Evolutionary conservation across 768 basidiomycete genomes (phyloP).

Genomic region (Cystofilobasidium ferigula): DNA sequence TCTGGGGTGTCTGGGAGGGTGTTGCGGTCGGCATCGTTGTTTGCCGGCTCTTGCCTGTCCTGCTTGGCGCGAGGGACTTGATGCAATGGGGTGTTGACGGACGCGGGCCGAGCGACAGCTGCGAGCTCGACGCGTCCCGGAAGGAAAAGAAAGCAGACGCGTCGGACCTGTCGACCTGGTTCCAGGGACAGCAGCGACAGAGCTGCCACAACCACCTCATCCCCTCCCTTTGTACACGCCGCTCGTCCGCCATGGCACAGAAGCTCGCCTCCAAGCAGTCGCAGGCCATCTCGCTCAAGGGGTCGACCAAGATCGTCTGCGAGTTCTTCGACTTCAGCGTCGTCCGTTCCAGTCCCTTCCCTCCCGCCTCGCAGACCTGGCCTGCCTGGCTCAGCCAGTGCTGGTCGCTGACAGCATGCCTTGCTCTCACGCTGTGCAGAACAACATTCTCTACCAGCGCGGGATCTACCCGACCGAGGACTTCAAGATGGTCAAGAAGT

Average conservation of each 20-base stretch:
- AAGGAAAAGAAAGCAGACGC: not conserved
- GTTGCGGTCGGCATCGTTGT: too few species aligned
- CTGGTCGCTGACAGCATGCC: not conserved
- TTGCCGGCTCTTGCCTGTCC: too few species aligned
- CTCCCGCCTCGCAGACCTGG: not conserved
- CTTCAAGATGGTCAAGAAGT: slow-evolving; percentile 97
- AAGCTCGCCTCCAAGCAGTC: slow-evolving; percentile 36
- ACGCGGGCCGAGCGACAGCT: too few species aligned
- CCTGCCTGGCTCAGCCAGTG: slow-evolving; percentile 14
- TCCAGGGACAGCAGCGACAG: too few species aligned
- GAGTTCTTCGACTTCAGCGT: slow-evolving; percentile 99
- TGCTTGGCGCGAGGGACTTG: too few species aligned
- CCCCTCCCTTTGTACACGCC: not conserved
- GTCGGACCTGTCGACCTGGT: slow-evolving; percentile 3
- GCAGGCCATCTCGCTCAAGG: slow-evolving; percentile 75
- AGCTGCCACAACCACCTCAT: too few species aligned
- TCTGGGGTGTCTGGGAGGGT: not conserved
- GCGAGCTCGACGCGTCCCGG: too few species aligned
- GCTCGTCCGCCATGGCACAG: slow-evolving; percentile 31
- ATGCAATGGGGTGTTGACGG: too few species aligned
- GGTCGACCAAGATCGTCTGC: slow-evolving; percentile 81
- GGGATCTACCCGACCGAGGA: slow-evolving; percentile 96
- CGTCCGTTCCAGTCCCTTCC: slow-evolving; percentile 49
- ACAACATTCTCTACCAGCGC: slow-evolving; percentile 86
- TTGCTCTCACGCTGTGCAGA: not conserved